phyloP scores from a whole-genome alignment of 306 rosid genomes.

The Castanopsis chinensis region DNA sequence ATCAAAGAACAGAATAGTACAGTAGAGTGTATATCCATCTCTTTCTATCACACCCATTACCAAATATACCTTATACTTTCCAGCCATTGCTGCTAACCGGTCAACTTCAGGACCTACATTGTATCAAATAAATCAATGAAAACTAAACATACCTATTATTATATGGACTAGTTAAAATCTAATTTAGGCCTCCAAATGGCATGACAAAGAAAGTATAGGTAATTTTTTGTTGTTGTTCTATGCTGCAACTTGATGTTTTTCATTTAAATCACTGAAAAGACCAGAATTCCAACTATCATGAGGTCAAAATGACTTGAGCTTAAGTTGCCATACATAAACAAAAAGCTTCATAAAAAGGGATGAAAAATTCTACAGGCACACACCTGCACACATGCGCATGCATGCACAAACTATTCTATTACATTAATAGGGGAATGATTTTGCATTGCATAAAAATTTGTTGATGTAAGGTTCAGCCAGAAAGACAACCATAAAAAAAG shows the following conservation, averaged over 20 bases:
- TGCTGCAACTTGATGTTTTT: background rate
- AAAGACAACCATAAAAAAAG: background rate
- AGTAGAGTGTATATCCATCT: conserved; percentile 91
- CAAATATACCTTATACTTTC: conserved; percentile 71
- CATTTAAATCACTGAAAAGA: background rate
- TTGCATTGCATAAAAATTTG: background rate
- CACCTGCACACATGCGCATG: too few relatives aligned
- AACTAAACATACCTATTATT: background rate
- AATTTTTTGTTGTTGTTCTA: background rate
- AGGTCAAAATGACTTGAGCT: background rate
- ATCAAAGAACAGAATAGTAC: conserved; percentile 81
- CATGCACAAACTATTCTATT: too few relatives aligned
- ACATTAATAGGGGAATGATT: background rate
- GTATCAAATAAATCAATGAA: conserved; percentile 4
- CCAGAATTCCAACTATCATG: background rate
- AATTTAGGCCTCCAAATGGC: background rate
- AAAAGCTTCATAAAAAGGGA: background rate
- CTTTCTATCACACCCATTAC: conserved; percentile 95
- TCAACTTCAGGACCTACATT: conserved; percentile 86
- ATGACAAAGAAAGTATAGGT: background rate
- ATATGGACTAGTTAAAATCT: background rate
- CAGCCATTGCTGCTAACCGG: conserved; percentile 92
- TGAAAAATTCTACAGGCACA: background rate
- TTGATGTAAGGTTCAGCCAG: background rate
- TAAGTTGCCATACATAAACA: background rate